These are phyloP conservation scores for Elaeis oleifera DNA, from an alignment of 202 grass and related monocot genomes.

Conservation along the genomic window DNA sequence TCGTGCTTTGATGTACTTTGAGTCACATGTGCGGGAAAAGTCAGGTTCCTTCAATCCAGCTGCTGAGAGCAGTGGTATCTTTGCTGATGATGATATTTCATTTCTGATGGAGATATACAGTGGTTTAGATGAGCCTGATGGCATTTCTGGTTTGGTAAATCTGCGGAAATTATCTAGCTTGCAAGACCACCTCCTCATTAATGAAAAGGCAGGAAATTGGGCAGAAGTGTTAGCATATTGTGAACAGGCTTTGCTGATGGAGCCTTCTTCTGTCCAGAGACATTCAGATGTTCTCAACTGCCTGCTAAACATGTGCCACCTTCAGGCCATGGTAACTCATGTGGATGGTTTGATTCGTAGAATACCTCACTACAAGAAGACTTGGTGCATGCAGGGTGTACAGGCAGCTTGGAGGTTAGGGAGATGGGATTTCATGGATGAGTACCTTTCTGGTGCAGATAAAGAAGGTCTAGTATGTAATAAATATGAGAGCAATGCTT, in stretches of 20 bases:
- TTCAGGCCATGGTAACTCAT: constrained; percentile 93
- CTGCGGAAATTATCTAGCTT: constrained; percentile 77
- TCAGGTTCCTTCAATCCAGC: constrained; percentile 93
- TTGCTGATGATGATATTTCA: constrained; percentile 89
- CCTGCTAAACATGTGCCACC: constrained; percentile 93
- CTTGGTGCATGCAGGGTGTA: constrained; percentile 96
- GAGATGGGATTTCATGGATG: constrained; percentile 95
- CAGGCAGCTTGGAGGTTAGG: constrained; percentile 96
- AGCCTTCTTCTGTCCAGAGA: constrained; percentile 84
- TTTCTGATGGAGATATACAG: constrained; percentile 99
- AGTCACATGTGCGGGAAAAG: constrained; percentile 74
- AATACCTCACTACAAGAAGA: constrained; percentile 73
- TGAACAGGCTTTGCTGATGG: constrained; percentile 92
- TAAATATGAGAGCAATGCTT: constrained; percentile 60
- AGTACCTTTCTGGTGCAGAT: constrained; percentile 68
- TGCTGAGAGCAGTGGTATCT: constrained; percentile 54
- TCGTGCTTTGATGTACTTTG: constrained; percentile 86
- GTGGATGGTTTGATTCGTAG: constrained; percentile 79
- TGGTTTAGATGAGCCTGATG: constrained; percentile 92
- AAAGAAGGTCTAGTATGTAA: constrained; percentile 41
- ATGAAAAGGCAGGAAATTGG: constrained; percentile 95
- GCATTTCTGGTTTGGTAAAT: constrained; percentile 78
- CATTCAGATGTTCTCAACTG: constrained; percentile 96
- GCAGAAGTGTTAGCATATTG: constrained; percentile 84
- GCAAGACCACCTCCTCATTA: constrained; percentile 97